phyloP scores from a whole-genome alignment of 2,329 filamentous ascomycete species.

The Cercospora janseana region DNA sequence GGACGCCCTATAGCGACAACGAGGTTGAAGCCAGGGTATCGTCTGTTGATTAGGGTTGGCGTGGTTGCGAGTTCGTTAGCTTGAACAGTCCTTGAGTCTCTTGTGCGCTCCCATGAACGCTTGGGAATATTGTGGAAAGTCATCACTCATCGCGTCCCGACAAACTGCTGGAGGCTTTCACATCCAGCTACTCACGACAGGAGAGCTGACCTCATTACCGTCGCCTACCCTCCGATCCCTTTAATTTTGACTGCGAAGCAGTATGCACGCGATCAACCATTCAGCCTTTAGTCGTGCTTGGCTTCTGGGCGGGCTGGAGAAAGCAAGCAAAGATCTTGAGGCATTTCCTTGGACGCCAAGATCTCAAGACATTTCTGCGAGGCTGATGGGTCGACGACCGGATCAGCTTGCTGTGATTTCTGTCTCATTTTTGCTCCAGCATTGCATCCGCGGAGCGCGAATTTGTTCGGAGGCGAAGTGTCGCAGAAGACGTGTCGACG shows the following conservation, averaged over 20 bases:
- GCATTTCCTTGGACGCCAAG: background rate
- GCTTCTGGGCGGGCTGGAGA: conserved; percentile 6
- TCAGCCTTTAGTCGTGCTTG: conserved; percentile 9
- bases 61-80: background rate
- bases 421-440: too few species aligned
- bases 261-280: conserved; percentile 9
- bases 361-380: conserved; percentile 15
- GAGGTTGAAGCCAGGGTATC: conserved; percentile 10
- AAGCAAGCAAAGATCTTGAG: conserved; percentile 11
- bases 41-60: background rate
- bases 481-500: too few species aligned
- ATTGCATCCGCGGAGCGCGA: background rate
- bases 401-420: too few species aligned
- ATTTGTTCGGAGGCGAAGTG: too few species aligned
- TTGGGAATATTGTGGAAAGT: background rate
- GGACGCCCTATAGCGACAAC: background rate
- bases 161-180: background rate
- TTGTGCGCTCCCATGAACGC: conserved; percentile 1
- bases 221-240: background rate
- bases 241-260: background rate
- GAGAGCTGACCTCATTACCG: background rate
- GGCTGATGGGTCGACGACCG: conserved; percentile 9
- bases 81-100: conserved; percentile 1
- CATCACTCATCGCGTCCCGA: background rate
- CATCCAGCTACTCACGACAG: background rate